Evolutionary conservation across 2,329 filamentous ascomycete species (phyloP).

Genomic region (Beauveria sp.): DNA sequence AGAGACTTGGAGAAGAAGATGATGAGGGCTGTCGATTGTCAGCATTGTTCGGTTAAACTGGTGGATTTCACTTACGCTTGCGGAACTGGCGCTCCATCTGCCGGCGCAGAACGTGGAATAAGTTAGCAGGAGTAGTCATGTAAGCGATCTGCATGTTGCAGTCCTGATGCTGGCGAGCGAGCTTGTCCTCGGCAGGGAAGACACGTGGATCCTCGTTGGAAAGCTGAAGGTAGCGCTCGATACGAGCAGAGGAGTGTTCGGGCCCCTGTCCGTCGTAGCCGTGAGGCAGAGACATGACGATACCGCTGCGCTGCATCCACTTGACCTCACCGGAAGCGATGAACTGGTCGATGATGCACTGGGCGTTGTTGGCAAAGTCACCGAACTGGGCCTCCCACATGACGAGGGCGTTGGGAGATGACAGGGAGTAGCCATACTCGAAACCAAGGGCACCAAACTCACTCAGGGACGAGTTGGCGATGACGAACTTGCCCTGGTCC

Average conservation of each 20-base stretch:
- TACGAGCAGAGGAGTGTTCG: conserved; percentile 93
- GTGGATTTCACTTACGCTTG: conserved; percentile 65
- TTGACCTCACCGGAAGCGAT: conserved; percentile 95
- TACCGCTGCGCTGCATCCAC: conserved; percentile 95
- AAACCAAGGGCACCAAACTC: conserved; percentile 76
- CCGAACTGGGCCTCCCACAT: conserved; percentile 99
- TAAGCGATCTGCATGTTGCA: conserved; percentile 99
- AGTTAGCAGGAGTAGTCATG: conserved; percentile 91
- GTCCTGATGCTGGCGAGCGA: conserved; percentile 96
- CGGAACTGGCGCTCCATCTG: conserved; percentile 99
- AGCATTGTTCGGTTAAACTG: not conserved
- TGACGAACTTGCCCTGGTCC: conserved; percentile 91
- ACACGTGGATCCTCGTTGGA: conserved; percentile 95
- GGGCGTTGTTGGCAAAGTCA: conserved; percentile 99
- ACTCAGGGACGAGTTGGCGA: conserved; percentile 85
- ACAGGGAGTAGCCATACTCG: conserved; percentile 96
- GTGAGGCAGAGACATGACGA: conserved; percentile 93
- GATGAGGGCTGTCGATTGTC: conserved; percentile 58
- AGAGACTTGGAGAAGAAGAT: conserved; percentile 99
- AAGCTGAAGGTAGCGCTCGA: conserved; percentile 95
- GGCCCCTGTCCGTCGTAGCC: conserved; percentile 98
- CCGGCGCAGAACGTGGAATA: conserved; percentile 92
- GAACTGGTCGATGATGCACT: conserved; percentile 98
- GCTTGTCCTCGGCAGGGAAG: conserved; percentile 81
- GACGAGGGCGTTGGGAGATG: conserved; percentile 91